Percentiles rank a stretch among this genome's conserved stretches.
Evolutionary conservation across 345 rosid species (phyloP).

Genomic region (Sapria himalayana): DNA sequence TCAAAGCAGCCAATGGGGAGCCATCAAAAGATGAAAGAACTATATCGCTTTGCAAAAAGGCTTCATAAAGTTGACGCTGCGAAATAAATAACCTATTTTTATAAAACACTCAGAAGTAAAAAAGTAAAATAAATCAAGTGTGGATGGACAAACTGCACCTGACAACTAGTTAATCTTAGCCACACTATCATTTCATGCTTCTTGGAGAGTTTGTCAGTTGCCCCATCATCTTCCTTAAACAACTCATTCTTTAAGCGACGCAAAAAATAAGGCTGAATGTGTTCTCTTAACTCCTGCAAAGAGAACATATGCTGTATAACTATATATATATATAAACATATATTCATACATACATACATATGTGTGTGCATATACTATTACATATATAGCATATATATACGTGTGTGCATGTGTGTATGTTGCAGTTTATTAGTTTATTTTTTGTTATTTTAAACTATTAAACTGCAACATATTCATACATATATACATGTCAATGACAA

Average conservation of each 20-base stretch:
- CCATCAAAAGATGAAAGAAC: constrained; percentile 93
- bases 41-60: constrained; percentile 70
- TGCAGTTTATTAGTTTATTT: too few species aligned
- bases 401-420: too few species aligned
- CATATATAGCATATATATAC: too few species aligned
- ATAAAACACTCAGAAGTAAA: constrained; percentile 5
- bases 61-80: constrained; percentile 77
- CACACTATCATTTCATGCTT: constrained; percentile 87
- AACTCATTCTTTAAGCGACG: constrained; percentile 85
- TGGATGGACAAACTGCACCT: constrained; percentile 27
- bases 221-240: constrained; percentile 32
- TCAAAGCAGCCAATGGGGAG: constrained; percentile 95
- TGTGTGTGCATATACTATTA: too few species aligned
- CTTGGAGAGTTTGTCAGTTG: constrained; percentile 51
- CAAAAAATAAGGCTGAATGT: constrained; percentile 80
- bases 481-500: too few species aligned
- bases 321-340: too few species aligned
- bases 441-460: too few species aligned
- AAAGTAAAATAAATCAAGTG: not conserved
- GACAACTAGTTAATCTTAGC: constrained; percentile 68
- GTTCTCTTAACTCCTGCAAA: constrained; percentile 62
- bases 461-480: too few species aligned
- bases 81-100: constrained; percentile 1
- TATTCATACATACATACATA: too few species aligned
- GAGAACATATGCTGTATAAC: too few species aligned